phyloP scores from a whole-genome alignment of 2,329 filamentous ascomycete genomes.

The Penicillium sp. region DNA sequence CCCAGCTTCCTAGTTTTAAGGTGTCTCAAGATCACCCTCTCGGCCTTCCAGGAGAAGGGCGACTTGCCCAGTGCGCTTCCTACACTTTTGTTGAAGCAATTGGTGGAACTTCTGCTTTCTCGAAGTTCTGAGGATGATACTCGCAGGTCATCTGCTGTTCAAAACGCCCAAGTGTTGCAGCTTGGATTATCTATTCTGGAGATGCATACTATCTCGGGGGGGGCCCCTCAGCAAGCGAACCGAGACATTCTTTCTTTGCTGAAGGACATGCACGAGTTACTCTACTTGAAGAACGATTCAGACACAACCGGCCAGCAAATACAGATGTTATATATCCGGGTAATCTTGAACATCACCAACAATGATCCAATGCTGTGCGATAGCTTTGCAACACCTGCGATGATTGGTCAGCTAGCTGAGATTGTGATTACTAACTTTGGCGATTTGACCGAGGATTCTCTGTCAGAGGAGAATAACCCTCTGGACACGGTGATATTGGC shows the following conservation, averaged over 20 bases:
- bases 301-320: conserved; percentile 26
- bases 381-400: conserved; percentile 55
- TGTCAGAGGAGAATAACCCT: conserved; percentile 50
- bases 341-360: conserved; percentile 84
- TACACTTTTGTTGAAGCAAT: conserved; percentile 22
- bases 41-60: conserved; percentile 32
- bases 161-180: conserved; percentile 25
- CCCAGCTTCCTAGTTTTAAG: conserved; percentile 35
- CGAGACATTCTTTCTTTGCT: conserved; percentile 30
- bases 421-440: conserved; percentile 37
- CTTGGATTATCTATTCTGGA: conserved; percentile 39
- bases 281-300: conserved; percentile 26
- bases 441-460: conserved; percentile 28
- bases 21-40: conserved; percentile 32
- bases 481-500: conserved; percentile 74
- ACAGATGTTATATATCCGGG: conserved; percentile 55
- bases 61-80: conserved; percentile 29
- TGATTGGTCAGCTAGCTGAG: conserved; percentile 37
- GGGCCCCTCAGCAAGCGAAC: conserved; percentile 26
- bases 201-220: conserved; percentile 33
- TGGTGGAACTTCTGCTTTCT: conserved; percentile 31
- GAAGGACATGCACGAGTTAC: conserved; percentile 38
- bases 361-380: conserved; percentile 68
- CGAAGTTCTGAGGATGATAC: conserved; percentile 6
- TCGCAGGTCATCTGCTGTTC: conserved; percentile 1